Conservation (phyloP, 2,329 filamentous ascomycete species). For the Chrysosporium keratinophilum region DNA sequence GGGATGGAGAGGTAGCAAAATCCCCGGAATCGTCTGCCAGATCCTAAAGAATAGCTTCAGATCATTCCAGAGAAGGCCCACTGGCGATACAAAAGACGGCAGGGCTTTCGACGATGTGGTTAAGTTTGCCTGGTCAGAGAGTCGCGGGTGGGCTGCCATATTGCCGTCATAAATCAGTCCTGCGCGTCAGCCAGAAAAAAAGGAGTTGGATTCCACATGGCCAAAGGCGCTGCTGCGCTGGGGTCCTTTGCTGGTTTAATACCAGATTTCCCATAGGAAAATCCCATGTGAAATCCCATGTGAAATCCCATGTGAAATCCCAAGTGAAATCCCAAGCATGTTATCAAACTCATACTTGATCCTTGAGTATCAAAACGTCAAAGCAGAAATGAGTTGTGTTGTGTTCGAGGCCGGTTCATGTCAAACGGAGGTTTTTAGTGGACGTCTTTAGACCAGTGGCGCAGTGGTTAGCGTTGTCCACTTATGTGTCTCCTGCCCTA, state of each 20-base stretch:
- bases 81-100: slow-evolving; percentile 4
- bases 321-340: not conserved
- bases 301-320: not conserved
- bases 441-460: slow-evolving; percentile 8
- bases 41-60: not conserved
- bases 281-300: not conserved
- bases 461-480: slow-evolving; percentile 13
- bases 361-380: too few relatives aligned
- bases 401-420: too few relatives aligned
- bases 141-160: not conserved
- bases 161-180: not conserved
- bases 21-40: not conserved
- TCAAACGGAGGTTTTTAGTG: too few relatives aligned
- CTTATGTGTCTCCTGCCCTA: slow-evolving; percentile 10
- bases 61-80: slow-evolving; percentile 3
- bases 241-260: too few relatives aligned
- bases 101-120: not conserved
- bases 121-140: slow-evolving; percentile 1
- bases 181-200: not conserved
- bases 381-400: too few relatives aligned
- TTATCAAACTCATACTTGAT: not conserved
- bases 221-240: not conserved
- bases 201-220: not conserved
- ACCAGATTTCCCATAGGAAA: not conserved
- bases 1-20: slow-evolving; percentile 2